Conservation (phyloP, 306 rosid species). For the Prunus persica region Prunus_persica_NCBIv2 NC_034011.1:25704001-25704500, state of each 20-base stretch:
- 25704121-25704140: not conserved
- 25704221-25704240: not conserved
- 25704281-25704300: not conserved
- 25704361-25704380: not conserved
- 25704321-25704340: not conserved
- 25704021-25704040: too few relatives aligned
- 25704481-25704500: not conserved
- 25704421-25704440: not conserved
- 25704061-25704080: too few relatives aligned
- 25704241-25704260: slow-evolving; percentile 24
- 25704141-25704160: not conserved
- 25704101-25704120: too few relatives aligned
- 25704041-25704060: too few relatives aligned
- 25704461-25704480: not conserved
- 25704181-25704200: not conserved
- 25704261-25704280: too few relatives aligned
- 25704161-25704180: not conserved
- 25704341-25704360: not conserved
- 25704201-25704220: not conserved
- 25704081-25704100: too few relatives aligned
- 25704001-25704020: too few relatives aligned
- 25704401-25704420: not conserved
- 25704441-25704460: not conserved
- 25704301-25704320: not conserved
- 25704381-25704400: slow-evolving; percentile 6